Conservation (phyloP, 805 yeast genomes). For the Jamesozyma piceae region DNA sequence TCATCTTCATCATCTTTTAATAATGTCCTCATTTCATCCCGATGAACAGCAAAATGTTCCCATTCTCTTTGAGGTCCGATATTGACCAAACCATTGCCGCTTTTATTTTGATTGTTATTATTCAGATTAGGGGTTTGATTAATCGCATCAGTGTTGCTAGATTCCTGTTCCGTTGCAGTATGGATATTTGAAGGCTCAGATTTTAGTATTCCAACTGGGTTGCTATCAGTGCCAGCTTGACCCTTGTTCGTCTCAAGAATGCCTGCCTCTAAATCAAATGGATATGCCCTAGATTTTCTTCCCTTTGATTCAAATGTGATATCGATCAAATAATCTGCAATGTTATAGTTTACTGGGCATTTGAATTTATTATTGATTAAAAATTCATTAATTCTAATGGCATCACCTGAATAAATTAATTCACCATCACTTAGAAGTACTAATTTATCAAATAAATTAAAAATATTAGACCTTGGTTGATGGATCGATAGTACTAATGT, state of each 20-base stretch:
- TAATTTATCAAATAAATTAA: slow-evolving; percentile 77
- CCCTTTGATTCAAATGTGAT: slow-evolving; percentile 55
- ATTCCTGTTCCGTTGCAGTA: neutral
- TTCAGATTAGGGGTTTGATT: no score
- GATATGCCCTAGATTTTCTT: neutral
- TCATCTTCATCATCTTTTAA: slow-evolving; percentile 15
- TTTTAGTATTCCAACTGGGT: no score
- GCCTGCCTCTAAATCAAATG: slow-evolving; percentile 3
- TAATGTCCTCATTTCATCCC: slow-evolving; percentile 50
- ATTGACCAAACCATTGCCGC: neutral
- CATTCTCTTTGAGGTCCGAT: slow-evolving; percentile 64
- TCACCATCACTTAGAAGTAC: slow-evolving; percentile 76
- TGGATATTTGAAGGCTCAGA: neutral
- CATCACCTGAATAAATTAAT: slow-evolving; percentile 81
- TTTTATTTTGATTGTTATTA: no score
- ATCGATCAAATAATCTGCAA: slow-evolving; percentile 90
- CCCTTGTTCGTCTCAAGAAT: slow-evolving; percentile 1
- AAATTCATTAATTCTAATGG: slow-evolving; percentile 63
- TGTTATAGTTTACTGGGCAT: slow-evolving; percentile 84
- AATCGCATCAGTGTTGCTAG: no score
- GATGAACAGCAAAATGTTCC: slow-evolving; percentile 76
- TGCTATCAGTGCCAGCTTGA: neutral
- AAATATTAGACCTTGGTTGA: slow-evolving; percentile 94
- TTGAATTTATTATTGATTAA: slow-evolving; percentile 64
- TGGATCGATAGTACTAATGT: slow-evolving; percentile 91